These are phyloP conservation scores for Fusarium illudens DNA, from an alignment of 2,329 filamentous ascomycete genomes.

Conservation along the genomic window DNA sequence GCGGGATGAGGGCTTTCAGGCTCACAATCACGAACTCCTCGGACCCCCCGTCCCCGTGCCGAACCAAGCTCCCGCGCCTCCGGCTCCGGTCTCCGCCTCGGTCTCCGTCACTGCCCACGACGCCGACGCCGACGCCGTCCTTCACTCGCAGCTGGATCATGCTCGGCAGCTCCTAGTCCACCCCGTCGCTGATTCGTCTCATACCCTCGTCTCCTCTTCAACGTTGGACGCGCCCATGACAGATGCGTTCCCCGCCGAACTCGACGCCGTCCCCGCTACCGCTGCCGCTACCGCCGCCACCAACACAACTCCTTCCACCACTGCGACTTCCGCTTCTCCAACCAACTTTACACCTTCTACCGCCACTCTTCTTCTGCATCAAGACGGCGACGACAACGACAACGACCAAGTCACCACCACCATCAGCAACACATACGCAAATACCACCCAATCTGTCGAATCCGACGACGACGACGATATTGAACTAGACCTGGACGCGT, in stretches of 20 bases:
- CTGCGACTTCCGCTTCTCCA: slow-evolving; percentile 4
- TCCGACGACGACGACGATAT: slow-evolving; percentile 10
- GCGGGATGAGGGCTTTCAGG: slow-evolving; percentile 34
- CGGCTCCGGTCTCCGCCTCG: slow-evolving; percentile 1
- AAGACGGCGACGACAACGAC: slow-evolving; percentile 12
- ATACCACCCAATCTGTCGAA: slow-evolving; percentile 12
- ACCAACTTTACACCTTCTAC: background rate
- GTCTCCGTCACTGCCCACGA: slow-evolving; percentile 13
- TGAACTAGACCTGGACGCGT: slow-evolving; percentile 13
- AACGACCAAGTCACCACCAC: background rate
- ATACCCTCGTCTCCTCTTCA: slow-evolving; percentile 10
- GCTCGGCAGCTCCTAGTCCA: slow-evolving; percentile 5
- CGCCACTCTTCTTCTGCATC: slow-evolving; percentile 2
- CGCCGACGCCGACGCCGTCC: slow-evolving; percentile 4
- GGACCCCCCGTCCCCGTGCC: slow-evolving; percentile 3
- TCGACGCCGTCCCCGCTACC: slow-evolving; percentile 17
- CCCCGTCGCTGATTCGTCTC: slow-evolving; percentile 8
- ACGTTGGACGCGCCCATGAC: slow-evolving; percentile 31
- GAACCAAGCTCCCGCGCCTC: background rate
- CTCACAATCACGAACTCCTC: slow-evolving; percentile 17
- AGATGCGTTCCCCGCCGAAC: slow-evolving; percentile 27
- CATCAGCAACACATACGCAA: background rate
- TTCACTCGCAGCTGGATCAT: slow-evolving; percentile 6
- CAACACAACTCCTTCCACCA: slow-evolving; percentile 17
- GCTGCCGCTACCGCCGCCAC: slow-evolving; percentile 10